Percentiles rank a stretch among this genome's conserved stretches.
These are phyloP conservation scores for Phytophthora aleatoria DNA, from an alignment of 352 stramenopile species.

Conservation along the genomic window DNA sequence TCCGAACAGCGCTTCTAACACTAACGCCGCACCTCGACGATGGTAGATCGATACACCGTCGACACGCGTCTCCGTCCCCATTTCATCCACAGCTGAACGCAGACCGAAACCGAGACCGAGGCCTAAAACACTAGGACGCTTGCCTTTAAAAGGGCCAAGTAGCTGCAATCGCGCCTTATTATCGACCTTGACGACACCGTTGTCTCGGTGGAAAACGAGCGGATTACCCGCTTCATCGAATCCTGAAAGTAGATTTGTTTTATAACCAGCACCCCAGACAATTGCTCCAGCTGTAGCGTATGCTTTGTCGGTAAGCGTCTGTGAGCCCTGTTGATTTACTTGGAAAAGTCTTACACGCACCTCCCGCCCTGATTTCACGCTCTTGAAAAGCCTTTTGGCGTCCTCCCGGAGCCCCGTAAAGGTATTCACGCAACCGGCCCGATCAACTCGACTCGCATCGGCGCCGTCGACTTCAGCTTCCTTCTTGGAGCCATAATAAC, in stretches of 20 bases:
- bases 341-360: constrained; percentile 74
- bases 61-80: constrained; percentile 71
- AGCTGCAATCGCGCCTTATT: constrained; percentile 54
- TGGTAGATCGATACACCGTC: constrained; percentile 90
- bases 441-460: constrained; percentile 57
- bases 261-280: constrained; percentile 85
- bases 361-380: constrained; percentile 63
- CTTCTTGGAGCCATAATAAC: constrained; percentile 79
- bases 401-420: constrained; percentile 88
- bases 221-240: constrained; percentile 52
- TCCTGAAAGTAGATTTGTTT: constrained; percentile 59
- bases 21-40: constrained; percentile 67
- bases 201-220: constrained; percentile 51
- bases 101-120: constrained; percentile 84
- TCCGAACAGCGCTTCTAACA: constrained; percentile 75
- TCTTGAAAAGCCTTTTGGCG: constrained; percentile 78
- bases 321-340: constrained; percentile 60
- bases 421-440: constrained; percentile 79
- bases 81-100: constrained; percentile 76
- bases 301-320: constrained; percentile 60
- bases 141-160: constrained; percentile 15
- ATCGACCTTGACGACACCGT: constrained; percentile 77
- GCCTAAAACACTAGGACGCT: constrained; percentile 55
- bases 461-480: constrained; percentile 78
- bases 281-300: constrained; percentile 76